Conservation (phyloP, 768 basidiomycete species). For the Rhizopogon vesiculosus region DNA sequence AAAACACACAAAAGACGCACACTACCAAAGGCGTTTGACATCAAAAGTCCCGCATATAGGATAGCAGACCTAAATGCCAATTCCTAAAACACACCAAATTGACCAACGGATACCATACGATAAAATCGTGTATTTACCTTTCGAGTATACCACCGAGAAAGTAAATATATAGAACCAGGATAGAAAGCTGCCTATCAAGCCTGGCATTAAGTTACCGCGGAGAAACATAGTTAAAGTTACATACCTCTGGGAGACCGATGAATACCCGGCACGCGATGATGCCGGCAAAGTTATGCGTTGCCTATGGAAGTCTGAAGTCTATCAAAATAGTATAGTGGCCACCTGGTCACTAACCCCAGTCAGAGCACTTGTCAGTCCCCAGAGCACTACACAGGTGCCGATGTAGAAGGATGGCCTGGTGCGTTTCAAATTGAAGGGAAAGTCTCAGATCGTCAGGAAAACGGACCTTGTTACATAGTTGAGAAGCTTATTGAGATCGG, state of each 20-base stretch:
- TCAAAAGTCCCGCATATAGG: constrained; percentile 51
- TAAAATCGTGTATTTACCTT: constrained; percentile 5
- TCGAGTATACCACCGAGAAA: constrained; percentile 22
- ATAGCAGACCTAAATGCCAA: constrained; percentile 59
- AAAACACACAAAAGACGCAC: constrained; percentile 29
- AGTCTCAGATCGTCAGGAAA: not conserved
- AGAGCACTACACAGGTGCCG: constrained; percentile 51
- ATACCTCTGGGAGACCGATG: constrained; percentile 57
- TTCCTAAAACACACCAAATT: constrained; percentile 31
- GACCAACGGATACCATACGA: not conserved
- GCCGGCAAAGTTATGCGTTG: constrained; percentile 50
- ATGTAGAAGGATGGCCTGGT: constrained; percentile 60
- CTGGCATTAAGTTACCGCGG: not conserved
- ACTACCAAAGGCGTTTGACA: constrained; percentile 64
- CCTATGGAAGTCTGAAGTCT: constrained; percentile 23
- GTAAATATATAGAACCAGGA: constrained; percentile 44
- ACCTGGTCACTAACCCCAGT: constrained; percentile 44
- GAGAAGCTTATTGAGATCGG: constrained; percentile 34
- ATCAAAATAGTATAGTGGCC: too few relatives aligned
- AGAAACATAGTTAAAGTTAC: not conserved
- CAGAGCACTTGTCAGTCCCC: constrained; percentile 60
- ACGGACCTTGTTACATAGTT: constrained; percentile 48
- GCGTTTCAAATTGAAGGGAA: not conserved
- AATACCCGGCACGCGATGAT: constrained; percentile 57
- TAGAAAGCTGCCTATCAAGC: constrained; percentile 51